These are phyloP conservation scores for Isoetes engelmannii DNA, from an alignment of 83 land plant species.

Conservation along the genomic window DNA sequence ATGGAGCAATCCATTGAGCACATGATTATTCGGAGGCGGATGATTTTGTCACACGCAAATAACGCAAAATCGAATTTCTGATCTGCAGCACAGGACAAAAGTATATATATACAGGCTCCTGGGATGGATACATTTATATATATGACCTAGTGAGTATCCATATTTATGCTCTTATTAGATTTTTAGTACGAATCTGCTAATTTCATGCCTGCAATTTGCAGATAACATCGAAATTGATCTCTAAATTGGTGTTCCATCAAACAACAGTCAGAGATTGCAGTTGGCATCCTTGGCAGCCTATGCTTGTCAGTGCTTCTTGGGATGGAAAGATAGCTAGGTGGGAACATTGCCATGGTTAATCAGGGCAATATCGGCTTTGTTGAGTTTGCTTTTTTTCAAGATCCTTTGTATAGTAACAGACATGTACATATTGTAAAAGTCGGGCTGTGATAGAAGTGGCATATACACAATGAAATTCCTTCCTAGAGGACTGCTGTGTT, in stretches of 20 bases:
- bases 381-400: too few relatives aligned
- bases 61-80: background rate
- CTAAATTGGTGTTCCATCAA: slow-evolving; percentile 46
- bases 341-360: slow-evolving; percentile 45
- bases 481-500: too few relatives aligned
- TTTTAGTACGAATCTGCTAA: background rate
- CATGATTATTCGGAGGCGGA: too few relatives aligned
- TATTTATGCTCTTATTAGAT: background rate
- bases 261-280: slow-evolving; percentile 80
- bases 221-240: slow-evolving; percentile 59
- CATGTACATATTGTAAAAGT: too few relatives aligned
- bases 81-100: slow-evolving; percentile 90
- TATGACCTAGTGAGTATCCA: slow-evolving; percentile 68
- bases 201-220: slow-evolving; percentile 16
- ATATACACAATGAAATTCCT: too few relatives aligned
- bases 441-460: too few relatives aligned
- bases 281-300: slow-evolving; percentile 85
- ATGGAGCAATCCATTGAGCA: too few relatives aligned
- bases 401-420: too few relatives aligned
- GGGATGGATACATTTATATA: slow-evolving; percentile 66
- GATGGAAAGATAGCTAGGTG: slow-evolving; percentile 72
- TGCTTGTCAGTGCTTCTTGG: slow-evolving; percentile 84
- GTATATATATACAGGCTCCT: slow-evolving; percentile 90
- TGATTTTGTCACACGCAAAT: too few relatives aligned
- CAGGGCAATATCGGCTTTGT: too few relatives aligned